Conservation (phyloP, 305 asterid genomes). For the Lippia alba region DNA sequence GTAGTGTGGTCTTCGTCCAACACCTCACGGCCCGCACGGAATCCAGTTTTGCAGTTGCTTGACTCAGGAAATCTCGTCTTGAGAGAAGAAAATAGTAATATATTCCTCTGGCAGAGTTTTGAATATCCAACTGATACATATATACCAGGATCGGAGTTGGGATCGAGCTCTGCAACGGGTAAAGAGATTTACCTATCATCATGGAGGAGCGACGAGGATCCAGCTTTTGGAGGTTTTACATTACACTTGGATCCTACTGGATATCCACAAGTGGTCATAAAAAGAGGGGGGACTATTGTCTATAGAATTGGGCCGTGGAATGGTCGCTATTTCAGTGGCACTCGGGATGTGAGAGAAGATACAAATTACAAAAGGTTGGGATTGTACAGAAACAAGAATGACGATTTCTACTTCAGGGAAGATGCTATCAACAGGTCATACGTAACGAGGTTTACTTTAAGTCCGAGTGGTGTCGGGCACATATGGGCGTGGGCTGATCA, state of each 20-base stretch:
- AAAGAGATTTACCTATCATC: conserved; percentile 28
- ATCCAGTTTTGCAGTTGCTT: conserved; percentile 26
- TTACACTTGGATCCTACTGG: no score
- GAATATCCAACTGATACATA: conserved; percentile 34
- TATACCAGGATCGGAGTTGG: conserved; percentile 33
- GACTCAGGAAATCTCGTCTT: conserved; percentile 34
- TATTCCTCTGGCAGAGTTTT: conserved; percentile 31
- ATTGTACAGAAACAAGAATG: conserved; percentile 24
- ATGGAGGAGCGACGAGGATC: conserved; percentile 23
- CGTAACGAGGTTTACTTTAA: conserved; percentile 29
- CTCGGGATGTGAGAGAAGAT: neutral
- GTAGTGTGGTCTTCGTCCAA: conserved; percentile 24
- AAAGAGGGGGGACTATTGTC: no score
- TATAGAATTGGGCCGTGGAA: no score
- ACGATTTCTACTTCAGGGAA: conserved; percentile 26
- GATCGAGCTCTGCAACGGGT: conserved; percentile 22
- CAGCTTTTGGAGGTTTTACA: no score
- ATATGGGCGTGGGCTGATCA: conserved; percentile 29
- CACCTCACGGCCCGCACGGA: neutral
- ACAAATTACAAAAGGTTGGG: no score
- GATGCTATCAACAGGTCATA: conserved; percentile 5
- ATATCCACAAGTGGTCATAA: no score
- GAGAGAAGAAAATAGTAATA: neutral
- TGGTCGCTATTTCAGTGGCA: neutral
- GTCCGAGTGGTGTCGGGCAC: conserved; percentile 24